Evolutionary conservation across 208 protist species (phyloP), one percentile per base, ranked within the genome.

Genomic region (Acanthamoeba polyphaga): DNA sequence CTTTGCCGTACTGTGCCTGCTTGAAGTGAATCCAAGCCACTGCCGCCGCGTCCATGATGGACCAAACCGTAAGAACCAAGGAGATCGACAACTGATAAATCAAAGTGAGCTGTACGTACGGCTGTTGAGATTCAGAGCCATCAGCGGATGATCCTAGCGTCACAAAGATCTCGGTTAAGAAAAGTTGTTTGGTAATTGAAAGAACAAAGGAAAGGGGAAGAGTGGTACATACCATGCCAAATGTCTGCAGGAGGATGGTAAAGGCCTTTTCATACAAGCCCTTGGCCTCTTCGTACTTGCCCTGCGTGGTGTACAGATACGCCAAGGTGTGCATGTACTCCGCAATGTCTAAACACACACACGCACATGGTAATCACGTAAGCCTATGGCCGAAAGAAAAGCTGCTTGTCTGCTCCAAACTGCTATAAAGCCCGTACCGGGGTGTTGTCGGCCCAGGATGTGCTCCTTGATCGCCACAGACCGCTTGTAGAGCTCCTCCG

Each of bases 21-120:
- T 87, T 94, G 74, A 94, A 94, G 19, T 94, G 46, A 72, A 94
- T 94, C 91, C 91, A 94, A 3, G 91, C 91, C 68, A 94, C 88
- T 93, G 53, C 29, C 19, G 27, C 22, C 19, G 43, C 29, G 32
- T 29, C 22, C 53, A 55, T 38, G 15, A 55, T 15, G 53, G 49
- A 88, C 24, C 22, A 74, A 15, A 70, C 3, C n/a, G 62, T 92
- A 49, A 92, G 62, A 55, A 51, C 22, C 10, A 32, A 29, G 1
- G 58, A 58, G 9, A 5, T 2, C 0, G 15, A 58, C 0, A 10
- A 10, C 53, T 49, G 2, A 38, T 4, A 5, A n/a, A n/a, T n/a
- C 8, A 49, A 49, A 49, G 66, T 74, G 66, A 27, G 72, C 9
- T 49, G 1, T 8, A 53, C 38, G 32, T 78, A 93, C 88, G 27